Evolutionary conservation across 805 yeast species (phyloP).

Genomic region (Zygoascus tannicola): DNA sequence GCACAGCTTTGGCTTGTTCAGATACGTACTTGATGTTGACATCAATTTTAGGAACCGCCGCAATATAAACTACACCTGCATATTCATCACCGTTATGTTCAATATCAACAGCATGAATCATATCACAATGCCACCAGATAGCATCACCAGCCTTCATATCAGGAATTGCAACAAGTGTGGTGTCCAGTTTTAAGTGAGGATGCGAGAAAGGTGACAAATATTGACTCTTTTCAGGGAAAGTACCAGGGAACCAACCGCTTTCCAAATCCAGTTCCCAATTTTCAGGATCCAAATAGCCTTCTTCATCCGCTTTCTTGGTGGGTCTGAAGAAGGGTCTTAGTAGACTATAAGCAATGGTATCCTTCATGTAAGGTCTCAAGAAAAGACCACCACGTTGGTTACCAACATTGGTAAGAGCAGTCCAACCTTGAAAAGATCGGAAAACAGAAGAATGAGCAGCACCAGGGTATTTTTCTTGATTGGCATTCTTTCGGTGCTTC

Average conservation of each 20-base stretch:
- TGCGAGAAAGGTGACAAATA: slow-evolving; percentile 24
- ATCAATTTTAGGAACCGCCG: slow-evolving; percentile 27
- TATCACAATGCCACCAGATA: slow-evolving; percentile 39
- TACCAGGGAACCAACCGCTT: slow-evolving; percentile 18
- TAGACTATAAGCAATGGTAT: slow-evolving; percentile 33
- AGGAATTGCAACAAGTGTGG: slow-evolving; percentile 32
- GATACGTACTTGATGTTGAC: slow-evolving; percentile 14
- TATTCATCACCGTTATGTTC: slow-evolving; percentile 28
- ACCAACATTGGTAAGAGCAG: slow-evolving; percentile 31
- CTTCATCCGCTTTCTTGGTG: slow-evolving; percentile 14
- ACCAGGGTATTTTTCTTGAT: slow-evolving; percentile 28
- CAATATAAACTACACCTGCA: slow-evolving; percentile 34
- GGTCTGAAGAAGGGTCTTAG: slow-evolving; percentile 34
- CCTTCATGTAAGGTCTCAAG: slow-evolving; percentile 31
- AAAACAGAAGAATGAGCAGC: slow-evolving; percentile 28
- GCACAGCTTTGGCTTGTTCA: slow-evolving; percentile 20
- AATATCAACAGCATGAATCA: slow-evolving; percentile 35
- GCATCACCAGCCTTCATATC: slow-evolving; percentile 35
- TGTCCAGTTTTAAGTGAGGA: slow-evolving; percentile 30
- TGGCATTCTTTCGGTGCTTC: slow-evolving; percentile 28
- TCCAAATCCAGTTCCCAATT: slow-evolving; percentile 4
- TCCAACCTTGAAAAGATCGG: slow-evolving; percentile 40
- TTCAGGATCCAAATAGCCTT: not conserved
- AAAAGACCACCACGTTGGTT: slow-evolving; percentile 35
- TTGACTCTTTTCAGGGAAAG: slow-evolving; percentile 28